These are phyloP conservation scores for Wallacemonas collosoma DNA, from an alignment of 208 protist species.

Conservation along the genomic window DNA sequence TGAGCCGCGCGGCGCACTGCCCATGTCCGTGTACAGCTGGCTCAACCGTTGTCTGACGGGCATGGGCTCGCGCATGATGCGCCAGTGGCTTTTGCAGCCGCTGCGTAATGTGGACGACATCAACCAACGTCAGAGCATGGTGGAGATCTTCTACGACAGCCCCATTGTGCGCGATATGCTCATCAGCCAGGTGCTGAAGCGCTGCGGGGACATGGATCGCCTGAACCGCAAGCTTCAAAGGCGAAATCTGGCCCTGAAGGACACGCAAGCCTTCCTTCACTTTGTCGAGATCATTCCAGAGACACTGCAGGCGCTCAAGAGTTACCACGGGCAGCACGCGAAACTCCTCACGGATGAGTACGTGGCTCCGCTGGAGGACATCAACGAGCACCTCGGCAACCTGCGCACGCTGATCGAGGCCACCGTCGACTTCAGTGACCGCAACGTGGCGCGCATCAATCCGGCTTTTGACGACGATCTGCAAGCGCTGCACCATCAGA, in stretches of 20 bases:
- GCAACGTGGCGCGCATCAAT: slow-evolving; percentile 85
- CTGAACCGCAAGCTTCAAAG: slow-evolving; percentile 93
- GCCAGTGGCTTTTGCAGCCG: slow-evolving; percentile 98
- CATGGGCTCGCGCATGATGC: slow-evolving; percentile 96
- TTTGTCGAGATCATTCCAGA: slow-evolving; percentile 72
- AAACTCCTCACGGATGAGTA: slow-evolving; percentile 87
- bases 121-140: slow-evolving; percentile 91
- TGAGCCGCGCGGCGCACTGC: slow-evolving; percentile 70
- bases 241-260: slow-evolving; percentile 78
- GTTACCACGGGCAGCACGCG: slow-evolving; percentile 59
- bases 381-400: slow-evolving; percentile 79
- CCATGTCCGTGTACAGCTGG: slow-evolving; percentile 90
- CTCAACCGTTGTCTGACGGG: slow-evolving; percentile 96
- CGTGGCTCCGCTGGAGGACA: slow-evolving; percentile 85
- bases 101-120: slow-evolving; percentile 93
- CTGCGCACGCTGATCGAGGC: slow-evolving; percentile 81
- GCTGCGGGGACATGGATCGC: slow-evolving; percentile 93
- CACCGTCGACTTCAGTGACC: slow-evolving; percentile 82
- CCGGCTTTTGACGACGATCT: slow-evolving; percentile 95
- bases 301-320: slow-evolving; percentile 66
- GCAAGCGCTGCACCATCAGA: slow-evolving; percentile 73
- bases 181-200: slow-evolving; percentile 80
- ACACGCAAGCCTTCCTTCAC: slow-evolving; percentile 83
- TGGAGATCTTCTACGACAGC: slow-evolving; percentile 93
- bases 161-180: slow-evolving; percentile 83